phyloP scores from a whole-genome alignment of 1,284 basidiomycete species.

The Pterula multifida region DNA sequence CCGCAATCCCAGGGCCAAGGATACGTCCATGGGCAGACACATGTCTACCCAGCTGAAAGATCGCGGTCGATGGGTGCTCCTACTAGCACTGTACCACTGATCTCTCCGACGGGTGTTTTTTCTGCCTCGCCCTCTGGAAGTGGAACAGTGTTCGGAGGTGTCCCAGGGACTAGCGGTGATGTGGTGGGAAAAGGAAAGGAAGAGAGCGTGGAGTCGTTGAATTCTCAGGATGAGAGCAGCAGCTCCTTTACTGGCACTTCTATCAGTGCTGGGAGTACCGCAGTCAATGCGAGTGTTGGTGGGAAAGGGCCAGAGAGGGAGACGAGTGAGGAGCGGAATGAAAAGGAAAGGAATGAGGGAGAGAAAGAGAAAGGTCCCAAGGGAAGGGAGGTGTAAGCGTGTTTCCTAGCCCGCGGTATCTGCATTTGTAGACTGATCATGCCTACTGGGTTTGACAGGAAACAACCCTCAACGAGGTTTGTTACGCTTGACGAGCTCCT shows the following conservation, averaged over 20 bases:
- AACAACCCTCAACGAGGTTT: slow-evolving; percentile 43
- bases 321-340: not conserved
- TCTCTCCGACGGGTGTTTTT: not conserved
- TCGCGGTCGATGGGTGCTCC: too few species aligned
- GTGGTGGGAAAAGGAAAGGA: not conserved
- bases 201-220: not conserved
- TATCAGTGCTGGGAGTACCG: not conserved
- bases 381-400: slow-evolving; percentile 33
- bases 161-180: too few species aligned
- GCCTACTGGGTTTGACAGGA: too few species aligned
- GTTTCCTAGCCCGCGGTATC: slow-evolving; percentile 6
- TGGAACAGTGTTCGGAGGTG: too few species aligned
- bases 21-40: too few species aligned
- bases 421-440: slow-evolving; percentile 6
- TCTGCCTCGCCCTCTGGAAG: too few species aligned
- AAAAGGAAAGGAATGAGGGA: not conserved
- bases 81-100: too few species aligned
- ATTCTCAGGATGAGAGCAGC: not conserved
- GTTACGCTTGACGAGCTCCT: slow-evolving; percentile 62
- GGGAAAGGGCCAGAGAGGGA: not conserved
- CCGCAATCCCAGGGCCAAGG: too few species aligned
- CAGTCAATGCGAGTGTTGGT: not conserved
- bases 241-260: too few species aligned
- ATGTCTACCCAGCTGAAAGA: too few species aligned
- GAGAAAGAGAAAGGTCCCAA: not conserved